Evolutionary conservation across 164 flowering plant genomes (phyloP).

Genomic region (Berberis vulgaris): DNA sequence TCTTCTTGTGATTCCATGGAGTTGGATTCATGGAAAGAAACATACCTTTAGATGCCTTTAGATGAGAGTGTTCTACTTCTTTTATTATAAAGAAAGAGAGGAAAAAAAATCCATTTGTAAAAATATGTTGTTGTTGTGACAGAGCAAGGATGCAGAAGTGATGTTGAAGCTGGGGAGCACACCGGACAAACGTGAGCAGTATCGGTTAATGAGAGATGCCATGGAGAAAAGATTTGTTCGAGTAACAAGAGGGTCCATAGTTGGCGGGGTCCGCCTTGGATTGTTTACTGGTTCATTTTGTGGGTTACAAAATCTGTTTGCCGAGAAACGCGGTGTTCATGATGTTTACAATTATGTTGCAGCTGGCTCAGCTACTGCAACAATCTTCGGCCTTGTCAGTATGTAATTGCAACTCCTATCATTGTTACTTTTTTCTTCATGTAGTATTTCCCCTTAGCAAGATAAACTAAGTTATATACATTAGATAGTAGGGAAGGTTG

Average conservation of each 20-base stretch:
- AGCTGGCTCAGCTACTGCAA: slow-evolving; percentile 96
- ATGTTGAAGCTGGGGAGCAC: slow-evolving; percentile 93
- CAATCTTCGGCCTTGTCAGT: slow-evolving; percentile 80
- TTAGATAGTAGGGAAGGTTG: too few species aligned
- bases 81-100: too few species aligned
- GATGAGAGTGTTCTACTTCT: too few species aligned
- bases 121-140: slow-evolving; percentile 8
- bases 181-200: slow-evolving; percentile 90
- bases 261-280: slow-evolving; percentile 96
- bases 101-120: not conserved
- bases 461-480: too few species aligned
- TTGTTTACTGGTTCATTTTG: slow-evolving; percentile 84
- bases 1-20: too few species aligned
- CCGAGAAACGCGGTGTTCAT: slow-evolving; percentile 83
- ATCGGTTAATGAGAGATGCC: slow-evolving; percentile 93
- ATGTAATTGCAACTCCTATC: slow-evolving; percentile 18
- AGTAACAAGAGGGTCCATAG: slow-evolving; percentile 83
- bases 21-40: too few species aligned
- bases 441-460: too few species aligned
- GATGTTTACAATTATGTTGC: slow-evolving; percentile 82
- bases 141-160: slow-evolving; percentile 99
- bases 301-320: slow-evolving; percentile 74
- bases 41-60: too few species aligned
- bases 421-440: too few species aligned
- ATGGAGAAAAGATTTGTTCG: slow-evolving; percentile 95